Conservation (phyloP, 495 filamentous ascomycete species). For the Cenococcum geophilum region DNA sequence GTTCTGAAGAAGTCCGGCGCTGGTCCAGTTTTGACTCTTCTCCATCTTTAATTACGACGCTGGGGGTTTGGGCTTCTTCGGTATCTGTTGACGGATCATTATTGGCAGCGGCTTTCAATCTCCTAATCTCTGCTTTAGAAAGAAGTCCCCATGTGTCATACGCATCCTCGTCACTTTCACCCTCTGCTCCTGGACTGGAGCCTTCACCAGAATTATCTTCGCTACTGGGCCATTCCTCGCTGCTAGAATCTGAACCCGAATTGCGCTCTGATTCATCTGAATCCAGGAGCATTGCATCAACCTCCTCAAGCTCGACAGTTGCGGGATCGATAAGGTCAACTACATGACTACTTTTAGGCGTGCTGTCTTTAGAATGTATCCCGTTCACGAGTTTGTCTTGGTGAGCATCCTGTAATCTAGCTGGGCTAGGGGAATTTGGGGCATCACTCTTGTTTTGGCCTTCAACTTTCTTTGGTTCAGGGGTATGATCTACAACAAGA, state of each 20-base stretch:
- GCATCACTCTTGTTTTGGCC: neutral
- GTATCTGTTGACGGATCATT: neutral
- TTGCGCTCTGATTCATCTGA: slow-evolving; percentile 19
- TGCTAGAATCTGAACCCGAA: slow-evolving; percentile 18
- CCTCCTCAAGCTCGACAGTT: slow-evolving; percentile 54
- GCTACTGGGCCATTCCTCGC: slow-evolving; percentile 23
- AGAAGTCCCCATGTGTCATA: neutral
- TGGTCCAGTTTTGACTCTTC: neutral
- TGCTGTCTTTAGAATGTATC: neutral
- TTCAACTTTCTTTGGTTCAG: neutral
- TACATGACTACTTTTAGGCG: slow-evolving; percentile 30
- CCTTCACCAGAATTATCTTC: slow-evolving; percentile 19
- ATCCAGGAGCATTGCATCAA: slow-evolving; percentile 54
- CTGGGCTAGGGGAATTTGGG: neutral
- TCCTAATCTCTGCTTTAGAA: neutral
- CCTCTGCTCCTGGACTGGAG: neutral
- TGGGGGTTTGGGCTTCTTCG: neutral
- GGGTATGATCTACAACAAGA: slow-evolving; percentile 1
- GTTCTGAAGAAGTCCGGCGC: neutral
- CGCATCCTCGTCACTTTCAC: slow-evolving; percentile 5
- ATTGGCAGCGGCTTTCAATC: neutral
- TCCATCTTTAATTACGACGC: neutral
- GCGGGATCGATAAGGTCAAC: slow-evolving; percentile 28
- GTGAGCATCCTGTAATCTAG: slow-evolving; percentile 21
- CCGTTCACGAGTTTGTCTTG: neutral